Evolutionary conservation across 2,329 filamentous ascomycete genomes (phyloP).

Genomic region (Pezicula neosporulosa): DNA sequence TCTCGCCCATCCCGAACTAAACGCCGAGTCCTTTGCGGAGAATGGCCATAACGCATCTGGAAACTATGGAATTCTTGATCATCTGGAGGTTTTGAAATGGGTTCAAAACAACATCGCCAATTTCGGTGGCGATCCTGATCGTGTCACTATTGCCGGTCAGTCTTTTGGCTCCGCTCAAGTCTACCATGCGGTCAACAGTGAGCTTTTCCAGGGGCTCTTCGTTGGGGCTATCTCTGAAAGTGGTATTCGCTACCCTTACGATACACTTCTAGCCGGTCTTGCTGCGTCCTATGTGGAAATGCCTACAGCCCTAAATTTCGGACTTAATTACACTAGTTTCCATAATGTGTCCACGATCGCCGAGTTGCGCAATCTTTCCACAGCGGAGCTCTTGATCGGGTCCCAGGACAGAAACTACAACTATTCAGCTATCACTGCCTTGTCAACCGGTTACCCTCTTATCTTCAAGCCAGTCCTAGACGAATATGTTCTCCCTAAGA

Average conservation of each 20-base stretch:
- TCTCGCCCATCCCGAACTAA: constrained; percentile 36
- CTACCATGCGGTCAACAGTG: constrained; percentile 20
- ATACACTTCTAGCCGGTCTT: constrained; percentile 22
- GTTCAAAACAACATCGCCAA: constrained; percentile 50
- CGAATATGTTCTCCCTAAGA: not conserved
- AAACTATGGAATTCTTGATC: constrained; percentile 60
- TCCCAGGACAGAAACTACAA: not conserved
- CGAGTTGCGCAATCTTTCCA: constrained; percentile 7
- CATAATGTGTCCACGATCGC: constrained; percentile 11
- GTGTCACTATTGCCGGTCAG: constrained; percentile 56
- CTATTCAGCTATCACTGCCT: not conserved
- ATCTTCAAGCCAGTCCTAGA: not conserved
- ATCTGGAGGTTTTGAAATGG: constrained; percentile 54
- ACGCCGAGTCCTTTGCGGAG: constrained; percentile 27
- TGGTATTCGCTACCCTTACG: constrained; percentile 24
- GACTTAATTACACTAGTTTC: constrained; percentile 3
- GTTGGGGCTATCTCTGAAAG: constrained; percentile 26
- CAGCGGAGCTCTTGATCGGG: constrained; percentile 1
- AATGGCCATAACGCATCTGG: constrained; percentile 46
- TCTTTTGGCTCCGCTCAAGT: constrained; percentile 31
- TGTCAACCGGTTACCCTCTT: not conserved
- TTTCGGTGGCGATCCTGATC: constrained; percentile 53
- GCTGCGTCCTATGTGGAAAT: constrained; percentile 22
- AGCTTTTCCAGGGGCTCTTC: constrained; percentile 16
- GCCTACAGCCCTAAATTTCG: constrained; percentile 11